These are phyloP conservation scores for Talaromyces verruculosus DNA, from an alignment of 2,329 filamentous ascomycete species.

Conservation along the genomic window DNA sequence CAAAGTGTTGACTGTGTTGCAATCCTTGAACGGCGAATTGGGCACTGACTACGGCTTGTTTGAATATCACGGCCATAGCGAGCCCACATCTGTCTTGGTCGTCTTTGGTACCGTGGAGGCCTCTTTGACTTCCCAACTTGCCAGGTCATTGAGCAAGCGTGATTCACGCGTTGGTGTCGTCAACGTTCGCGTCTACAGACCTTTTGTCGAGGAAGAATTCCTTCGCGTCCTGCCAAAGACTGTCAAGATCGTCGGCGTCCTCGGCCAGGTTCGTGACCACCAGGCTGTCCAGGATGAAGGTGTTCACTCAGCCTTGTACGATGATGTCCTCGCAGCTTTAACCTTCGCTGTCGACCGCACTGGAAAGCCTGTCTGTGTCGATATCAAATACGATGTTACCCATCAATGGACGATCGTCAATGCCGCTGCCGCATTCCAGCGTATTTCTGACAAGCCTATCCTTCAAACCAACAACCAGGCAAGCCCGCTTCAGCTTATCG, in stretches of 20 bases:
- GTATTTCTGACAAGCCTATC: conserved; percentile 44
- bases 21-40: conserved; percentile 82
- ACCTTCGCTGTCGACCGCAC: conserved; percentile 72
- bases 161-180: conserved; percentile 81
- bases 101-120: conserved; percentile 91
- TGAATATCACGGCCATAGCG: conserved; percentile 84
- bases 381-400: conserved; percentile 85
- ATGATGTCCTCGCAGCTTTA: conserved; percentile 84
- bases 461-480: conserved; percentile 38
- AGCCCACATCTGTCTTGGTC: conserved; percentile 79
- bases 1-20: conserved; percentile 68
- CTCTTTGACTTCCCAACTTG: conserved; percentile 79
- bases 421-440: conserved; percentile 47
- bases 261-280: conserved; percentile 81
- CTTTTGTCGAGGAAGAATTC: conserved; percentile 94
- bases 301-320: conserved; percentile 80
- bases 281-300: conserved; percentile 71
- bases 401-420: conserved; percentile 60
- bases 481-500: conserved; percentile 54
- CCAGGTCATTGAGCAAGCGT: conserved; percentile 67
- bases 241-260: conserved; percentile 72
- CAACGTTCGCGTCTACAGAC: conserved; percentile 89
- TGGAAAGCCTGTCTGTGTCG: conserved; percentile 65
- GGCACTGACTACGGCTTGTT: conserved; percentile 91
- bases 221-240: conserved; percentile 75